phyloP scores from a whole-genome alignment of 495 filamentous ascomycete genomes.

The Penicillium lividum region DNA sequence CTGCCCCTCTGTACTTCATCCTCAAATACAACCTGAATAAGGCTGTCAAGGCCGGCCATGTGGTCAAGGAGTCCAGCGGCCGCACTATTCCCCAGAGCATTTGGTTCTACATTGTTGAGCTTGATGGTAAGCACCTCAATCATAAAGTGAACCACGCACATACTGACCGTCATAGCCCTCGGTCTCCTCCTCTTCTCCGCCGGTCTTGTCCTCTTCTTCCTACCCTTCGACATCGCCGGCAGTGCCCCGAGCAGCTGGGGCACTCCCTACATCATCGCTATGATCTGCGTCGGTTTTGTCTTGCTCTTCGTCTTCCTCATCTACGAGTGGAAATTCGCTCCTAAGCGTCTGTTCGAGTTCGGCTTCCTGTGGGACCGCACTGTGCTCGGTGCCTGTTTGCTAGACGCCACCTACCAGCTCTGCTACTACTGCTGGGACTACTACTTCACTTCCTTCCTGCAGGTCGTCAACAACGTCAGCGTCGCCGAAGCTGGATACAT shows the following conservation, averaged over 20 bases:
- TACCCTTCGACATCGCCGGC: conserved; percentile 55
- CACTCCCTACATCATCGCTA: conserved; percentile 50
- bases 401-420: conserved; percentile 58
- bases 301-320: conserved; percentile 54
- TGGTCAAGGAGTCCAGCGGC: conserved; percentile 36
- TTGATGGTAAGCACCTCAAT: conserved; percentile 43
- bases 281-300: conserved; percentile 56
- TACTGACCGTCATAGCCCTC: neutral
- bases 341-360: conserved; percentile 54
- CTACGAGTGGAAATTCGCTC: conserved; percentile 56
- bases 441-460: conserved; percentile 69
- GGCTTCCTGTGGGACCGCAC: conserved; percentile 59
- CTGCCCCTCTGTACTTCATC: conserved; percentile 46
- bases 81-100: conserved; percentile 41
- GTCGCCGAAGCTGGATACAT: conserved; percentile 55
- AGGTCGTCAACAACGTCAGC: conserved; percentile 66
- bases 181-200: conserved; percentile 58
- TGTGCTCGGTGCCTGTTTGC: conserved; percentile 58
- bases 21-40: conserved; percentile 54
- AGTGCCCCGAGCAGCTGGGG: conserved; percentile 46
- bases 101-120: conserved; percentile 54
- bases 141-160: neutral
- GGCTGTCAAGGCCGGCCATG: conserved; percentile 42
- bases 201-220: conserved; percentile 59
- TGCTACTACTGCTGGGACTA: conserved; percentile 37